Conservation (phyloP, 192 early-diverging fungal species). For the Coemansia sp. region DNA sequence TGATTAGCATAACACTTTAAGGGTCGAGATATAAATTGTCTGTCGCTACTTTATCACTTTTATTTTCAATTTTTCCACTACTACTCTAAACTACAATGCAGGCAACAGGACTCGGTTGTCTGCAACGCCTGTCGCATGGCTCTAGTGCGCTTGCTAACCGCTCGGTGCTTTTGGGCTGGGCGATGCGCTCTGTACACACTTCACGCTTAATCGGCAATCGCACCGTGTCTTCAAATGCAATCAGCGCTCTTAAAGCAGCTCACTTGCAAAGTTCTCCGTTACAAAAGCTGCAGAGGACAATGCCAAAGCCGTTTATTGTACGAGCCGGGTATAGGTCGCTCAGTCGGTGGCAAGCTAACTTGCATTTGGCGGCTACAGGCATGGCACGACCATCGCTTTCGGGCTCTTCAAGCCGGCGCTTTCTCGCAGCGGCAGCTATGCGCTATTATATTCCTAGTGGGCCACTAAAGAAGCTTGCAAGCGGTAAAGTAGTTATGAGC, state of each 20-base stretch:
- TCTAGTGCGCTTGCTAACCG: background rate
- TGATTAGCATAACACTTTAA: no score
- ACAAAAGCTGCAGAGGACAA: background rate
- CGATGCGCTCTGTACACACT: background rate
- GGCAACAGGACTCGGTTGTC: background rate
- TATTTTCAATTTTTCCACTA: background rate
- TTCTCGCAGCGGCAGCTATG: conserved; percentile 39
- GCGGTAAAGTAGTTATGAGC: conserved; percentile 24
- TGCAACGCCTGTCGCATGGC: background rate
- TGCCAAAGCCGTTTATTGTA: background rate
- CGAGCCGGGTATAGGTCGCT: conserved; percentile 11
- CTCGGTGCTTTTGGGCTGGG: background rate
- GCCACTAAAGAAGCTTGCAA: conserved; percentile 21
- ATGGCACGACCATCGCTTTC: conserved; percentile 14
- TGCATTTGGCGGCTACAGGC: background rate
- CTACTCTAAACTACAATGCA: background rate
- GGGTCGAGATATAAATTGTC: background rate
- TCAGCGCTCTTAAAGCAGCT: background rate
- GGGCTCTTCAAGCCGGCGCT: conserved; percentile 25
- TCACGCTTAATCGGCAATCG: background rate
- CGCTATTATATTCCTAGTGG: conserved; percentile 47
- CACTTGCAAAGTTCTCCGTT: background rate
- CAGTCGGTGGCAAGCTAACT: background rate
- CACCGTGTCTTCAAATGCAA: background rate
- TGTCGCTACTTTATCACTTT: background rate